These are phyloP conservation scores for Chalaropsis thielavioides DNA, from an alignment of 2,329 filamentous ascomycete genomes.

Conservation along the genomic window DNA sequence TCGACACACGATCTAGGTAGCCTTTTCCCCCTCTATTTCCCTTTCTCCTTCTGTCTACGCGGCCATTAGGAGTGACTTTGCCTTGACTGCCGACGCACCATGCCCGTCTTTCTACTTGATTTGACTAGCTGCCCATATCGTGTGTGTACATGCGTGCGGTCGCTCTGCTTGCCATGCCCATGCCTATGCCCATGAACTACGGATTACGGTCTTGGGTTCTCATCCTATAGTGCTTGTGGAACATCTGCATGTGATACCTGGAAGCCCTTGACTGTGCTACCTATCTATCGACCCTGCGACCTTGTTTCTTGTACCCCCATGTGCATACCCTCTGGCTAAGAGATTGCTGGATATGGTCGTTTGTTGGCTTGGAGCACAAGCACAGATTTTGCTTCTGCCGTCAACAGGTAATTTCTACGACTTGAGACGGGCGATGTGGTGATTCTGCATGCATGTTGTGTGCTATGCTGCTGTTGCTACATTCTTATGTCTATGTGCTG, in stretches of 20 bases:
- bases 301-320: neutral
- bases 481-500: slow-evolving; percentile 3
- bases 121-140: neutral
- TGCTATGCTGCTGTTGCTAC: slow-evolving; percentile 6
- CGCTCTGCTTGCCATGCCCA: neutral
- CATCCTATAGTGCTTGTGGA: neutral
- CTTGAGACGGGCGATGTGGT: neutral
- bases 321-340: neutral
- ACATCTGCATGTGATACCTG: neutral
- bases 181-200: neutral
- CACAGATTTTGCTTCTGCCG: neutral
- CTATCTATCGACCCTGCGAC: neutral
- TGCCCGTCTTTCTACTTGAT: slow-evolving; percentile 1
- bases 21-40: neutral
- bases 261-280: neutral
- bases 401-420: neutral
- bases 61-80: neutral
- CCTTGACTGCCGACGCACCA: neutral
- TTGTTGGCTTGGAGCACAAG: neutral
- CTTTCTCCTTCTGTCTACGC: neutral
- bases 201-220: neutral
- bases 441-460: slow-evolving; percentile 1
- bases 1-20: slow-evolving; percentile 13
- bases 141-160: neutral
- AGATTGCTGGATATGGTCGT: neutral